phyloP scores from a whole-genome alignment of 495 filamentous ascomycete genomes.

The Penicillium robsamsonii region DNA sequence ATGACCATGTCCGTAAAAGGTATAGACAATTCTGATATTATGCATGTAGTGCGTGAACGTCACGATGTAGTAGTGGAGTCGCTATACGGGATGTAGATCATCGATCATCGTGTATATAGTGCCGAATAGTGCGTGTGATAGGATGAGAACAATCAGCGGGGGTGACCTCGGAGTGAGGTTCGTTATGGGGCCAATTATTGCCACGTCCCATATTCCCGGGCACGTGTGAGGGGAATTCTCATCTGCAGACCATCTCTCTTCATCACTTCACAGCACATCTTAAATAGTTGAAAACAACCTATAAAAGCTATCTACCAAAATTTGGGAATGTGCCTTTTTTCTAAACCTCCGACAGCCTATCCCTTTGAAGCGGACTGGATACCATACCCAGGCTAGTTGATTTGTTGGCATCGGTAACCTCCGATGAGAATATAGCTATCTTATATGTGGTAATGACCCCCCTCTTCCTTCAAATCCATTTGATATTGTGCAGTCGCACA shows the following conservation, averaged over 20 bases:
- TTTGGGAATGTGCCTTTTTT: background rate
- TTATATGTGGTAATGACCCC: constrained; percentile 19
- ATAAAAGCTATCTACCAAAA: constrained; percentile 5
- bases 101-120: background rate
- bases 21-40: constrained; percentile 1
- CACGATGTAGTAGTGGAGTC: background rate
- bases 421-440: constrained; percentile 22
- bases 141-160: background rate
- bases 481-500: constrained; percentile 10
- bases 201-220: background rate
- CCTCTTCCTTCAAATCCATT: constrained; percentile 7
- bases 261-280: background rate
- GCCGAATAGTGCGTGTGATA: background rate
- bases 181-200: background rate
- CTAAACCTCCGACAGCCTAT: background rate
- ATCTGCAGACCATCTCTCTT: background rate
- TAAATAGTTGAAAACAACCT: background rate
- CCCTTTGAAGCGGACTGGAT: background rate
- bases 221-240: background rate
- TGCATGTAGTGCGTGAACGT: constrained; percentile 3
- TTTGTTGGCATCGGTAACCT: constrained; percentile 11
- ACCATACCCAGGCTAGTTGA: constrained; percentile 4
- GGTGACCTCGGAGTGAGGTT: background rate
- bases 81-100: background rate
- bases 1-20: background rate